Base-by-base conservation (phyloP, 129 eudicot genomes). In the Gnaphalium uliginosum region DNA sequence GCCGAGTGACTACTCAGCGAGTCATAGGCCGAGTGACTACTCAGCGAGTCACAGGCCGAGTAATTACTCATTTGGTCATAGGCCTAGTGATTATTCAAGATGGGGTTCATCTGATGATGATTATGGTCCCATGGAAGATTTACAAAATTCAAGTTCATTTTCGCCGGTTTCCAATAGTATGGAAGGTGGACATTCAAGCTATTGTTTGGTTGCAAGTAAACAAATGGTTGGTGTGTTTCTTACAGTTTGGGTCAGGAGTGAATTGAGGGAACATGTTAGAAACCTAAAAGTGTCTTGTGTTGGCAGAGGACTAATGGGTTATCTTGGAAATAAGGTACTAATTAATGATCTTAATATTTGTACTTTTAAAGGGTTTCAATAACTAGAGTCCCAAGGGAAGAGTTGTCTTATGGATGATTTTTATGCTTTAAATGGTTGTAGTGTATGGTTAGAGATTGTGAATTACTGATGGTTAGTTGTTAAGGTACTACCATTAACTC, bases 261-360 rank as follows among this genome's bases (percentile, higher is more conserved):
- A 90, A 77, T 78, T 94, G 78, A 85, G 88, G 70, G 96, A 90
- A 60, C 91, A 87, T 77, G 97, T 90, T 66, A 75, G 86, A 23
- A 94, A 90, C 82, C 54, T 90, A 24, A 90, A 90, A 83, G 90
- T 94, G 66, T 94, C 98, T 13, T 90, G 98, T 81, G 91, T 94
- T 76, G 98, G 98, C 33, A 90, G 98, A 87, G 98, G 98, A 75
- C 81, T 94, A 74, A 94, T 94, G 98, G 98, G 98, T 39, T 94
- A 90, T 81, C 96, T 94, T 60, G 93, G 98, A 24, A 94, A 94
- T 79, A 94, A 94, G 98, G 98, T 93, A 86, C 24, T 37, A 53
- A 3, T 17, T n/a, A 26, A 41, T 39, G 22, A 72, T 23, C 37
- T 27, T 22, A 22, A 35, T 51, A 13, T 0, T 22, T 10, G 13